Percentiles rank a stretch among this genome's conserved stretches.
phyloP scores from a whole-genome alignment of 345 rosid genomes.

The Toxicodendron radicans region DNA sequence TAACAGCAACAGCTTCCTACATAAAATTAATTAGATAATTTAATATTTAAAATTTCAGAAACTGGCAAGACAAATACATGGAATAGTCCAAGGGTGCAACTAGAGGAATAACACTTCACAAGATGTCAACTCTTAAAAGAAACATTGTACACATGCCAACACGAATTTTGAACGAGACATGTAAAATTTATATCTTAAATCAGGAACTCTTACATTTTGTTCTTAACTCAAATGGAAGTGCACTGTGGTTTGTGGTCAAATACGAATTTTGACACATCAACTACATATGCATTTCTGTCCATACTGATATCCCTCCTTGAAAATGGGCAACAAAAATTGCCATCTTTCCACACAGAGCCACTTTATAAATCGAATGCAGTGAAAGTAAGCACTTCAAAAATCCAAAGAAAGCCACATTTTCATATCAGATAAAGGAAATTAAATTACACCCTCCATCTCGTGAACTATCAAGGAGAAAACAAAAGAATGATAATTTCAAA shows the following conservation, averaged over 20 bases:
- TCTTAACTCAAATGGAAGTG: background rate
- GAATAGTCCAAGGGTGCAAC: background rate
- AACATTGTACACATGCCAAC: background rate
- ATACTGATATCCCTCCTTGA: too few species aligned
- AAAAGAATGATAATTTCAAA: background rate
- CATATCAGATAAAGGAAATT: background rate
- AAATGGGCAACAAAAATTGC: background rate
- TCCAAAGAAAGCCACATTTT: background rate
- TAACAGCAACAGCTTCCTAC: conserved; percentile 86
- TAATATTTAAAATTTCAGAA: conserved; percentile 3
- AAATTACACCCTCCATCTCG: too few species aligned
- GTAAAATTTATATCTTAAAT: background rate
- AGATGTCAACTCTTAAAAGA: background rate
- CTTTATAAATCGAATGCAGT: background rate
- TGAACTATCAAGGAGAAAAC: background rate
- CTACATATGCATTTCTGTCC: too few species aligned
- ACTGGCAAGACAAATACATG: background rate
- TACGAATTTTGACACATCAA: background rate
- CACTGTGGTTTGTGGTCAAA: background rate
- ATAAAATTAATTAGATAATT: background rate
- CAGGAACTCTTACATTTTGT: background rate
- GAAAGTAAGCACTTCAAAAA: background rate
- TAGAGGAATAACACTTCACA: background rate
- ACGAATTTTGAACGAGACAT: background rate
- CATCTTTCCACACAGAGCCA: background rate